Base-by-base conservation (phyloP, 2,329 filamentous ascomycete species). In the Fusarium sp. region DNA sequence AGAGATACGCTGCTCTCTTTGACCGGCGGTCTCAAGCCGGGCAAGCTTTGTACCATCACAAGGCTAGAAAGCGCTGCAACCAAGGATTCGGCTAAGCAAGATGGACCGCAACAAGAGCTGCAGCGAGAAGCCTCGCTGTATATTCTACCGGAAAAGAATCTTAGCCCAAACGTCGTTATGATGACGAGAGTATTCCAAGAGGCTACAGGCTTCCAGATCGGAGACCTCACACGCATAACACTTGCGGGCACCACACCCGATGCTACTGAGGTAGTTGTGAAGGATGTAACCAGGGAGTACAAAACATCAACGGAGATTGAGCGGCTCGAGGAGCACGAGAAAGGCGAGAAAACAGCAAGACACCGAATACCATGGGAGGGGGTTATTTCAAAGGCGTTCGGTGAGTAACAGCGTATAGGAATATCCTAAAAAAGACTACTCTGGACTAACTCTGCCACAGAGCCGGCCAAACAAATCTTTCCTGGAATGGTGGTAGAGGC, bases 131-230 rank as follows among this genome's bases (percentile, higher is more conserved):
- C 84, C 7, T 80, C 83, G 31, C 79, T 86, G 2, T 86, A 84
- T 80, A 80, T 82, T 1, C 77, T 84, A 16, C 82, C 84, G 3
- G 83, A 84, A 44, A 85, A 90, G 76, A 89, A 89, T 72, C 82
- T 93, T 70, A 86, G 89, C 74, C 88, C 88, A 69, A 86, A 90
- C 66, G 84, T 93, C 58, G 83, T 92, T 50, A 85, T 94, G 83
- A 88, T 92, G 82, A 90, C 92, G 23, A 90, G 92, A 66, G 84
- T 88, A 8, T 88, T 97, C 55, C 90, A 92, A 66, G 90, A 92
- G 36, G 86, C 88, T 8, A 91, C 91, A 70, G 88, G 88, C 1
- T 86, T 97, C 71, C 90, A 91, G 64, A 82, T 96, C 6, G 89
- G 89, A 16, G 91, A 94, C 49, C 86, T 88, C 51, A 81, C 86